Evolutionary conservation across 2,329 filamentous ascomycete genomes (phyloP).

Genomic region (Chrysosporium queenslandicum): DNA sequence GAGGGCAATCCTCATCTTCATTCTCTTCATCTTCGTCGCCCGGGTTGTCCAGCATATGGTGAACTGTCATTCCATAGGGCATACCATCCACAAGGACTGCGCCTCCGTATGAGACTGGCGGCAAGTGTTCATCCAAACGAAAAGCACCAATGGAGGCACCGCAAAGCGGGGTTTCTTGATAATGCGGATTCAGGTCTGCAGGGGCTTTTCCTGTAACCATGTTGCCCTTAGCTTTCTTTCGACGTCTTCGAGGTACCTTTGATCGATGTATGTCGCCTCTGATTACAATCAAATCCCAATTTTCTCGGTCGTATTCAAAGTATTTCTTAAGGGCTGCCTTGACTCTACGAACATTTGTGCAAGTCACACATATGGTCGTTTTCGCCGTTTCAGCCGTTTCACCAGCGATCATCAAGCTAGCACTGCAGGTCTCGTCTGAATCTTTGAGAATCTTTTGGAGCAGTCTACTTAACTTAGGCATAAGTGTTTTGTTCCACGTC

Average conservation of each 20-base stretch:
- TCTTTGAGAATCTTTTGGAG: slow-evolving; percentile 50
- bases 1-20: slow-evolving; percentile 29
- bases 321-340: slow-evolving; percentile 48
- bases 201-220: slow-evolving; percentile 23
- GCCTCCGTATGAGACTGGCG: slow-evolving; percentile 83
- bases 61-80: slow-evolving; percentile 88
- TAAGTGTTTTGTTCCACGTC: slow-evolving; percentile 50
- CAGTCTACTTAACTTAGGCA: slow-evolving; percentile 49
- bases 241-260: slow-evolving; percentile 40
- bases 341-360: slow-evolving; percentile 49
- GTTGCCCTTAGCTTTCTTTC: slow-evolving; percentile 29
- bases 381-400: slow-evolving; percentile 47
- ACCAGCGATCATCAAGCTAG: slow-evolving; percentile 51
- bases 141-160: slow-evolving; percentile 91
- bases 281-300: slow-evolving; percentile 52
- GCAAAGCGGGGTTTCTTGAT: slow-evolving; percentile 67
- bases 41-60: slow-evolving; percentile 76
- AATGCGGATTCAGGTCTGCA: slow-evolving; percentile 54
- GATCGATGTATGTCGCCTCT: slow-evolving; percentile 49
- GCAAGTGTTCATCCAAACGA: slow-evolving; percentile 72
- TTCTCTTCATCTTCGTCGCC: slow-evolving; percentile 45
- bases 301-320: slow-evolving; percentile 46
- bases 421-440: slow-evolving; percentile 51
- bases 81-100: slow-evolving; percentile 74
- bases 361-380: slow-evolving; percentile 55